Evolutionary conservation across 2,329 filamentous ascomycete species (phyloP), one percentile per base, ranked within the genome.

Genomic region (Zasmidium citrigriseum): DNA sequence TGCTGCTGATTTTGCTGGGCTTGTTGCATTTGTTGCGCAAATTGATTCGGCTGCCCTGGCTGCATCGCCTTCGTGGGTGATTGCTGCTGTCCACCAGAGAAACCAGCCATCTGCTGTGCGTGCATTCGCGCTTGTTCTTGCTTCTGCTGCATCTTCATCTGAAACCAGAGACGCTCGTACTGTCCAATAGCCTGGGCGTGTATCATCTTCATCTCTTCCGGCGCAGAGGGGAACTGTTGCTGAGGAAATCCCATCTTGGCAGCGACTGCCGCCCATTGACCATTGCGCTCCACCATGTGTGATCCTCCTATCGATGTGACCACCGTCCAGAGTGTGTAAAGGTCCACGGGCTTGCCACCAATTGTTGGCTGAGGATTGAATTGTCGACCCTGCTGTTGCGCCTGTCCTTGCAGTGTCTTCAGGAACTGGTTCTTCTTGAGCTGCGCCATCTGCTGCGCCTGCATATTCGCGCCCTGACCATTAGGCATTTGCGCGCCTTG

Each of bases 251-350:
- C 72, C 63, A 81, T 66, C 61, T 74, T 73, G 22, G 86, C 65
- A 1, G 90, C 87, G 55, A 97, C 80, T 51, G 86, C 83, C 1
- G 81, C 79, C 95, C 95, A 98, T 57, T 82, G 81, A 63, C 91
- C 90, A 22, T 80, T 80, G 22, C 83, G 82, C 0, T 86, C 88
- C 2, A 96, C 86, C 60, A 83, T 85, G 66, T 89, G 89, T 56
- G 89, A 95, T 4, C 92, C 92, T 22, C 90, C 90, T 64, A 84
- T 81, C 67, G 89, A 93, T 65, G 88, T 83, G 1, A 96, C 90
- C 0, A 85, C 80, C 60, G 88, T 85, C 73, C 96, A 98, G 2
- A 98, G 80, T 60, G 87, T 83, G 69, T 91, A 84, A 12, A 97
- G 76, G 67, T 89, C 88, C 38, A 98, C 80, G 0, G 83, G 84